Conservation (phyloP, 2,329 filamentous ascomycete genomes). For the Penicillium paneum region DNA sequence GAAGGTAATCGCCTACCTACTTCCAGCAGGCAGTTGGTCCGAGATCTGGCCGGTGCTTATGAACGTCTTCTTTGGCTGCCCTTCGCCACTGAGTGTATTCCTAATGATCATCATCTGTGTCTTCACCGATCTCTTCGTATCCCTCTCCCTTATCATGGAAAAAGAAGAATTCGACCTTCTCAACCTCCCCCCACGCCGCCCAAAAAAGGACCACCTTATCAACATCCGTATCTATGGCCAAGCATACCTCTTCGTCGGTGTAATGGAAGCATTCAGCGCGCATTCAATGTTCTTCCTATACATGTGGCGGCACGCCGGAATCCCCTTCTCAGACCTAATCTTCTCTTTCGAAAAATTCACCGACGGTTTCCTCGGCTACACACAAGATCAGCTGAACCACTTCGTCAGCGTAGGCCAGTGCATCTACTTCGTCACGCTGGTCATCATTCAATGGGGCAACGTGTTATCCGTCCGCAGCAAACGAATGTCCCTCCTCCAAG, state of each 20-base stretch:
- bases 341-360: constrained; percentile 51
- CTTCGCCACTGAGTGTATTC: constrained; percentile 51
- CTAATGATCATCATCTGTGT: constrained; percentile 60
- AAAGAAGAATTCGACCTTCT: constrained; percentile 56
- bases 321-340: constrained; percentile 49
- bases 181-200: constrained; percentile 51
- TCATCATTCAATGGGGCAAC: constrained; percentile 56
- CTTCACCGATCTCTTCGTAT: constrained; percentile 55
- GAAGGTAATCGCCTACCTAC: constrained; percentile 43
- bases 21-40: constrained; percentile 54
- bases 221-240: constrained; percentile 52
- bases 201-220: constrained; percentile 52
- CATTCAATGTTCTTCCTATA: constrained; percentile 57
- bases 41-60: constrained; percentile 58
- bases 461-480: constrained; percentile 53
- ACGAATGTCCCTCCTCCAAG: constrained; percentile 51
- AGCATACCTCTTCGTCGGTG: constrained; percentile 53
- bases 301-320: constrained; percentile 49
- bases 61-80: constrained; percentile 57
- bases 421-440: constrained; percentile 55
- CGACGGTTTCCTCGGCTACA: constrained; percentile 52
- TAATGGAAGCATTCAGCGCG: constrained; percentile 51
- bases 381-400: constrained; percentile 43
- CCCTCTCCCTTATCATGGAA: constrained; percentile 54
- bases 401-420: constrained; percentile 53